Base-by-base conservation (phyloP, 768 basidiomycete species). In the Tulasnella sp. region DNA sequence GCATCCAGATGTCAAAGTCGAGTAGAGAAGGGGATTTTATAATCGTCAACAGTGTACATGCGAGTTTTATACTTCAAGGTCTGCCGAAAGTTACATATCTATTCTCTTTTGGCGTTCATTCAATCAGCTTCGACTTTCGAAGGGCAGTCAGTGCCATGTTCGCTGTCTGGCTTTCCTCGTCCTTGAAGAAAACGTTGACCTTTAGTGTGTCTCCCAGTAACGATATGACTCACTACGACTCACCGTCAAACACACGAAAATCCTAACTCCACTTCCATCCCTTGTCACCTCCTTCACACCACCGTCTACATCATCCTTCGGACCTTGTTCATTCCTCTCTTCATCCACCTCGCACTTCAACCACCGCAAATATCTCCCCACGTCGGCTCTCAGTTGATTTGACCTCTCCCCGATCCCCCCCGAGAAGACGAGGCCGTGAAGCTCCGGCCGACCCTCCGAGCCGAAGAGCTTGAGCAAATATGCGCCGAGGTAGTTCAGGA, bases 361-460 rank as follows among this genome's bases (percentile, higher is more conserved):
- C 80, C 87, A 90, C 19, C 68, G 75, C 17, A 89, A 80, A 39
- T 84, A 82, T 40, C 83, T 78, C 3, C 83, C 83, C 19, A 95
- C 82, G 22, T 86, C 85, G 44, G 80, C 77, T 47, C 94, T 81
- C 69, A 98, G 79, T 75, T 86, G 83, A 19, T 80, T 81, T 73
- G 88, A 86, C 75, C 83, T 84, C 80, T 97, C 95, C 0, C 95
- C 95, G 68, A 97, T 92, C 0, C 94, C 94, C 3, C 94, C 94
- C 0, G 91, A 84, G 78, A 95, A 94, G 14, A 95, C 90, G 47
- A 95, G 77, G 1, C 89, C 93, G 78, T 94, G 90, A 12, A 94
- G 85, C 32, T 82, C 73, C 19, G 72, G 39, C 2, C 68, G 67
- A 12, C 17, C 86, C 86, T 37, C 37, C 8, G 76, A 71, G 8